These are phyloP conservation scores for Dactylellina cionopaga DNA, from an alignment of 2,329 filamentous ascomycete genomes.

Conservation along the genomic window DNA sequence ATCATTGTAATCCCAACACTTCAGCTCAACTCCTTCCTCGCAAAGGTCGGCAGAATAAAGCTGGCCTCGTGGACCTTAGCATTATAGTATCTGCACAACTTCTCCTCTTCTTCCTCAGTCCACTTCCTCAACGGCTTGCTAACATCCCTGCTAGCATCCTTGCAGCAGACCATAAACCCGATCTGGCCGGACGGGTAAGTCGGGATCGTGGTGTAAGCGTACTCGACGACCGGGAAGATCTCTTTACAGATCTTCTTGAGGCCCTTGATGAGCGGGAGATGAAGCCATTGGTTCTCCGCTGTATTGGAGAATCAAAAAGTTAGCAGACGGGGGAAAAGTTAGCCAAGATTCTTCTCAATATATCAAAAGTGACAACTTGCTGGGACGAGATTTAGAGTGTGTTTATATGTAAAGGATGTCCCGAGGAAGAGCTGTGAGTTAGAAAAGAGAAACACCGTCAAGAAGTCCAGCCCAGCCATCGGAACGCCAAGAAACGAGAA, in stretches of 20 bases:
- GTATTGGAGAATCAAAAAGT: constrained; percentile 48
- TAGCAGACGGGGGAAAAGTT: too few relatives aligned
- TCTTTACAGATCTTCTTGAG: constrained; percentile 97
- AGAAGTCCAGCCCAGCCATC: constrained; percentile 40
- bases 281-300: constrained; percentile 99
- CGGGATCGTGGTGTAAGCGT: constrained; percentile 98
- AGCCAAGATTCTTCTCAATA: not conserved
- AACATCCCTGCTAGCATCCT: constrained; percentile 85
- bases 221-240: constrained; percentile 97
- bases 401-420: constrained; percentile 54
- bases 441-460: not conserved
- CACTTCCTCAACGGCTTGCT: constrained; percentile 84
- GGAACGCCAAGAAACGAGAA: constrained; percentile 13
- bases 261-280: constrained; percentile 89
- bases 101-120: constrained; percentile 87
- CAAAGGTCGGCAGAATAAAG: constrained; percentile 94
- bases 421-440: constrained; percentile 45
- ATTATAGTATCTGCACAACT: constrained; percentile 97
- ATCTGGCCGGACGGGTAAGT: constrained; percentile 99
- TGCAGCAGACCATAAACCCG: constrained; percentile 99
- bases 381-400: constrained; percentile 51
- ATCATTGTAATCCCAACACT: not conserved
- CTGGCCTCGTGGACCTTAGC: constrained; percentile 93
- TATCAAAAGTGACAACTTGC: constrained; percentile 19
- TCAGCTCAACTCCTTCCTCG: constrained; percentile 69